phyloP scores from a whole-genome alignment of 495 filamentous ascomycete genomes.

The Penicillium crystallinum region DNA sequence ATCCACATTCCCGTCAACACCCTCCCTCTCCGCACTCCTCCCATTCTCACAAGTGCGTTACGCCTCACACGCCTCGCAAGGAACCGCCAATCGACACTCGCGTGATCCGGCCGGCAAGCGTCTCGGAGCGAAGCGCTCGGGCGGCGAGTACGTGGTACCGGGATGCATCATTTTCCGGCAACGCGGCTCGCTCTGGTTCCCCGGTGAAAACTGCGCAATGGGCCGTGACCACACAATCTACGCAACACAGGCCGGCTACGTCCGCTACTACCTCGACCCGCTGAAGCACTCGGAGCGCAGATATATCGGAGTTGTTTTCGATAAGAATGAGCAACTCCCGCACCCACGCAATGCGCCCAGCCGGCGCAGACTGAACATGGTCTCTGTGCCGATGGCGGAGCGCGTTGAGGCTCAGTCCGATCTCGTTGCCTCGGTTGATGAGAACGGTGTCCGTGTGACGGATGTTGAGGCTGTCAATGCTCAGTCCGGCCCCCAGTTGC shows the following conservation, averaged over 20 bases:
- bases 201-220: constrained; percentile 89
- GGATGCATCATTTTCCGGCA: constrained; percentile 98
- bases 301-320: constrained; percentile 88
- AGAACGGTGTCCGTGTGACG: constrained; percentile 28
- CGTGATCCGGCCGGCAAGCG: constrained; percentile 90
- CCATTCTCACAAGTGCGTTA: constrained; percentile 52
- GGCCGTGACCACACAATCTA: constrained; percentile 98
- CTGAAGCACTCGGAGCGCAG: constrained; percentile 69
- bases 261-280: constrained; percentile 93
- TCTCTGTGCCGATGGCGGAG: constrained; percentile 44
- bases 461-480: constrained; percentile 30
- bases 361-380: constrained; percentile 65
- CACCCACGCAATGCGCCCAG: constrained; percentile 59
- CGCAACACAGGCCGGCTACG: constrained; percentile 76
- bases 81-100: constrained; percentile 72
- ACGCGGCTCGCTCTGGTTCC: constrained; percentile 88
- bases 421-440: constrained; percentile 28
- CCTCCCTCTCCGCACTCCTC: constrained; percentile 24
- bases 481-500: constrained; percentile 45
- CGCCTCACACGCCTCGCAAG: constrained; percentile 82
- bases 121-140: constrained; percentile 87
- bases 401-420: constrained; percentile 30
- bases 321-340: constrained; percentile 65
- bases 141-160: constrained; percentile 83
- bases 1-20: constrained; percentile 21